These are phyloP conservation scores for Zymoseptoria crescenta DNA, from an alignment of 2,329 filamentous ascomycete species.

Conservation along the genomic window DNA sequence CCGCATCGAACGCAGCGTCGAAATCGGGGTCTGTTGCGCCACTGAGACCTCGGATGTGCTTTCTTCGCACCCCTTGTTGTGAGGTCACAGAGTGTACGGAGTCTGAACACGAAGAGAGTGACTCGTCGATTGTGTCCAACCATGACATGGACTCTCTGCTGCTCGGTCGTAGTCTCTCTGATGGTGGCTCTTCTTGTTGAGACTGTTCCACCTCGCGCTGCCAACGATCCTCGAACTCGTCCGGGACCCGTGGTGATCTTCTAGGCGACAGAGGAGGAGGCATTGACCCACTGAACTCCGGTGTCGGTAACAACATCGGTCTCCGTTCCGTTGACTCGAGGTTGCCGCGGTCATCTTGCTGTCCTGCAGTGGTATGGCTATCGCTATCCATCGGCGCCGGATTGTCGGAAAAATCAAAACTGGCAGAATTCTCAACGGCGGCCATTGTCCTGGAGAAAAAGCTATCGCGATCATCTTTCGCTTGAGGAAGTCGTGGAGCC, in stretches of 20 bases:
- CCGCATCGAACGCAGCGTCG: constrained; percentile 86
- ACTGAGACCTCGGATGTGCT: constrained; percentile 60
- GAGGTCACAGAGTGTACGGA: constrained; percentile 71
- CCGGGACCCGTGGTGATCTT: constrained; percentile 28
- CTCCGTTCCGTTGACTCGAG: constrained; percentile 1
- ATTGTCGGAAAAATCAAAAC: constrained; percentile 7
- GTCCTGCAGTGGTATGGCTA: constrained; percentile 1
- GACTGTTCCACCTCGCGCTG: constrained; percentile 25
- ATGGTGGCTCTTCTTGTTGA: not conserved
- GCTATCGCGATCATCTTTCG: constrained; percentile 21
- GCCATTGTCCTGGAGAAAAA: constrained; percentile 25
- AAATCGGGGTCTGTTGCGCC: constrained; percentile 81
- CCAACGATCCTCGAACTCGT: constrained; percentile 23
- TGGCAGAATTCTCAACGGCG: constrained; percentile 18
- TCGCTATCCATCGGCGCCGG: not conserved
- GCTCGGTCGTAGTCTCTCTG: constrained; percentile 8
- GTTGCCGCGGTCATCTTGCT: constrained; percentile 5
- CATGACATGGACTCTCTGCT: constrained; percentile 27
- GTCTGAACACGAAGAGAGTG: constrained; percentile 68
- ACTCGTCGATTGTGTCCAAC: constrained; percentile 62
- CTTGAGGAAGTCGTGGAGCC: constrained; percentile 25
- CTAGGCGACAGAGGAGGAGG: constrained; percentile 64
- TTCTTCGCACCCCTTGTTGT: constrained; percentile 58
- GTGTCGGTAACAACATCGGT: constrained; percentile 24
- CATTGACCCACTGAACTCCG: constrained; percentile 47